Evolutionary conservation across 352 stramenopile genomes (phyloP), one percentile per base, ranked within the genome.

Genomic region (Phytophthora constricta): DNA sequence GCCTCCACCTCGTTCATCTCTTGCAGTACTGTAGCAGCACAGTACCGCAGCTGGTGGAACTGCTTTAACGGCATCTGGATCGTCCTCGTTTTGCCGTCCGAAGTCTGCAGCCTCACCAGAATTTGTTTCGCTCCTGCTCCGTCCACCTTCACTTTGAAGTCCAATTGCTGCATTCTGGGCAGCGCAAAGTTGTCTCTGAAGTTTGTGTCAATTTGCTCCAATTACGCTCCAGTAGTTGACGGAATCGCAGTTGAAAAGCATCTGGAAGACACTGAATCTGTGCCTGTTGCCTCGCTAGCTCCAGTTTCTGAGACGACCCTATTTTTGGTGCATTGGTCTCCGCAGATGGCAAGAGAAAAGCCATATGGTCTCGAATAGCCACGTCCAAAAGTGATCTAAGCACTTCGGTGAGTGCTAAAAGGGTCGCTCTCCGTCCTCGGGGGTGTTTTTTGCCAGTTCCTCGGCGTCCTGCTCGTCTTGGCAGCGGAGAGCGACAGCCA

Each of bases 1-100:
- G 58, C 52, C 58, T 93, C 83, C 9, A 90, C 75, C 42, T 87
- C 69, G 46, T 84, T 82, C 84, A 94, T 90, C 53, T 92, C 82
- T 54, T 94, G 82, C 27, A 94, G 61, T 25, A 92, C 77, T 64
- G 89, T 90, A 23, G 86, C 84, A 5, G 70, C 74, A 66, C 72
- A 90, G 69, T 92, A 87, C n/a, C 86, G 86, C 26, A 95, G 74
- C 46, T 91, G 64, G 41, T 95, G 84, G 69, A 93, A 95, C 62
- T 95, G 80, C 3, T 77, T 62, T 37, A 87, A 45, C 0, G 84
- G 72, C 9, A 91, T 72, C 26, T 81, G 69, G 14, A 91, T 57
- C n/a, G 61, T 82, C 5, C 76, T 73, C 17, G 70, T 75, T 26
- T 34, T 27, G 23, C 80, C 72, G 58, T 89, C 80, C 28, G 67